Evolutionary conservation across 1,139 yeast genomes (phyloP).

Genomic region (Entelexis paramagnoliae): DNA sequence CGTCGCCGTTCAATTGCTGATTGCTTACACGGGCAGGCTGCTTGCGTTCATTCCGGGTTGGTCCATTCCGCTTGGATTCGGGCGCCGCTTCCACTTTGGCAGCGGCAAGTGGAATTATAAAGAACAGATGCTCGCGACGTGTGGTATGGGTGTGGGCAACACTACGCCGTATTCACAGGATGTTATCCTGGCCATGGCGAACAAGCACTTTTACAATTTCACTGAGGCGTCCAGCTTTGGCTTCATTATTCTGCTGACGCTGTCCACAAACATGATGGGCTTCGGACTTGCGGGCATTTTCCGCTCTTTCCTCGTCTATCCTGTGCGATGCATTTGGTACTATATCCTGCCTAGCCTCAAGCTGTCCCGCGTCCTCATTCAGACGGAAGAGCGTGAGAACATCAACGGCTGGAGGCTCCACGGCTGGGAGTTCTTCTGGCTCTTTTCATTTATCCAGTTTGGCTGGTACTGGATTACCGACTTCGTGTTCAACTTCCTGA

Average conservation of each 20-base stretch:
- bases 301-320: slow-evolving; percentile 49
- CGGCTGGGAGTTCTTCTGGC: slow-evolving; percentile 25
- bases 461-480: slow-evolving; percentile 33
- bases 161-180: slow-evolving; percentile 27
- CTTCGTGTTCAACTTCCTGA: slow-evolving; percentile 23
- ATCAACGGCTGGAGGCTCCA: slow-evolving; percentile 41
- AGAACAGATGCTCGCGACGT: slow-evolving; percentile 42
- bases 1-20: slow-evolving; percentile 47
- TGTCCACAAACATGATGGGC: slow-evolving; percentile 51
- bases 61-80: slow-evolving; percentile 34
- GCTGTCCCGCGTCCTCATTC: slow-evolving; percentile 43
- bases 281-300: slow-evolving; percentile 54
- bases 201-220: slow-evolving; percentile 28
- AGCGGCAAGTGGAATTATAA: slow-evolving; percentile 53
- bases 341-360: slow-evolving; percentile 40
- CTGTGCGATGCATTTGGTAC: slow-evolving; percentile 29
- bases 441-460: slow-evolving; percentile 33
- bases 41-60: slow-evolving; percentile 26
- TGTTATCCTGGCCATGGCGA: slow-evolving; percentile 29
- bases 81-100: slow-evolving; percentile 35
- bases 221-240: slow-evolving; percentile 29
- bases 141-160: slow-evolving; percentile 24
- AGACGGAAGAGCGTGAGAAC: slow-evolving; percentile 35
- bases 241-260: slow-evolving; percentile 40
- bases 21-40: slow-evolving; percentile 48